Evolutionary conservation across 352 stramenopile genomes (phyloP).

Genomic region (Heterotrichella gracilis): DNA sequence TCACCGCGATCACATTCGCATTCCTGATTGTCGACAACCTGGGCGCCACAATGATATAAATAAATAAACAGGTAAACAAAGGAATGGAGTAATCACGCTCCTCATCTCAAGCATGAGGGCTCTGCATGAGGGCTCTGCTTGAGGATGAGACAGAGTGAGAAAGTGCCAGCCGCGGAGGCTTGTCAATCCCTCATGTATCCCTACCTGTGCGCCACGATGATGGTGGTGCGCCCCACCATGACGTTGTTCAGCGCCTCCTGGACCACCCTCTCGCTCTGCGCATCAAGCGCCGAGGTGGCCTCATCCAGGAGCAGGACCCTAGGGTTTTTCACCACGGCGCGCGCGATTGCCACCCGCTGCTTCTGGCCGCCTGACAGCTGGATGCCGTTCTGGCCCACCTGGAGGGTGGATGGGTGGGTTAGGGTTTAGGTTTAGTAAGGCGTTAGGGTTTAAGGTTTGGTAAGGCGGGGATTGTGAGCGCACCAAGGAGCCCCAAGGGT

Average conservation of each 20-base stretch:
- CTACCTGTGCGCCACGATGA: slow-evolving; percentile 92
- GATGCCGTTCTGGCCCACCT: slow-evolving; percentile 72
- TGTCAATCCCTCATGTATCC: too few species aligned
- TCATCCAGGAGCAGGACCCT: slow-evolving; percentile 75
- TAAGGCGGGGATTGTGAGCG: too few species aligned
- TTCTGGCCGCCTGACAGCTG: slow-evolving; percentile 84
- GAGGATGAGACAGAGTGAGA: too few species aligned
- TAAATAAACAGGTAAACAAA: too few species aligned
- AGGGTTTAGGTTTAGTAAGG: too few species aligned
- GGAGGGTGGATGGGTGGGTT: too few species aligned
- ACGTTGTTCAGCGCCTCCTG: slow-evolving; percentile 56
- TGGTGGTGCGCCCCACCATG: slow-evolving; percentile 55
- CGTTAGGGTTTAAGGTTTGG: too few species aligned
- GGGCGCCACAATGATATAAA: slow-evolving; percentile 32
- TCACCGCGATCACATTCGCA: slow-evolving; percentile 45
- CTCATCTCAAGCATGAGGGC: too few species aligned
- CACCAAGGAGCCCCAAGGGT: too few species aligned
- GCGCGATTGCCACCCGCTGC: slow-evolving; percentile 68
- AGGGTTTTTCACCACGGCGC: slow-evolving; percentile 68
- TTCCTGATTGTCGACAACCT: slow-evolving; percentile 49
- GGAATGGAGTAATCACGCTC: too few species aligned
- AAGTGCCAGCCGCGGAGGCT: too few species aligned
- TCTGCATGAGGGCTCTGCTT: too few species aligned
- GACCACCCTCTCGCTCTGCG: slow-evolving; percentile 66
- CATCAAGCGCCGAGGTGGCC: slow-evolving; percentile 61